Evolutionary conservation across 2,329 filamentous ascomycete genomes (phyloP).

Genomic region (Botrytis elliptica): DNA sequence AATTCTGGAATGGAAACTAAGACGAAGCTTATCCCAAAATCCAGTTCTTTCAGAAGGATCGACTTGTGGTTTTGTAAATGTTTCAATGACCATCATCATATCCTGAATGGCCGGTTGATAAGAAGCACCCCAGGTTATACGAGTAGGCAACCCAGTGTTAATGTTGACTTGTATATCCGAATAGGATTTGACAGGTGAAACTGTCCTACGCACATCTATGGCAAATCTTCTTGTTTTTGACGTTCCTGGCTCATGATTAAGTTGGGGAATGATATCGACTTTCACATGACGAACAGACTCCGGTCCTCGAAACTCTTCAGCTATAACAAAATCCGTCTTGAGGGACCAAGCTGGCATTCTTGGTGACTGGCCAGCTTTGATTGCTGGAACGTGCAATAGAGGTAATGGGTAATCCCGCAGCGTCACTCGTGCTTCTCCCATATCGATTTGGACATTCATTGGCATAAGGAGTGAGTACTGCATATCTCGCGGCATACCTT

Average conservation of each 20-base stretch:
- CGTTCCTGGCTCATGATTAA: conserved; percentile 51
- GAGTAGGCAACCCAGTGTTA: conserved; percentile 87
- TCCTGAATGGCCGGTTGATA: conserved; percentile 98
- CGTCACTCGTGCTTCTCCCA: conserved; percentile 85
- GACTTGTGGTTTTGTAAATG: conserved; percentile 91
- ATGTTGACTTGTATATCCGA: conserved; percentile 90
- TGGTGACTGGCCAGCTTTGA: conserved; percentile 76
- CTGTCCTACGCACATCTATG: conserved; percentile 84
- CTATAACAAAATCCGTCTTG: conserved; percentile 89
- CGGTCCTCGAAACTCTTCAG: conserved; percentile 82
- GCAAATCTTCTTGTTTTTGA: conserved; percentile 66
- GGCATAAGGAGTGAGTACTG: conserved; percentile 86
- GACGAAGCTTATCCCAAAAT: conserved; percentile 97
- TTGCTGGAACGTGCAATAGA: conserved; percentile 81
- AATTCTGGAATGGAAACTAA: conserved; percentile 90
- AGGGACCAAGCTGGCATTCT: conserved; percentile 79
- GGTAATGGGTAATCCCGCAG: conserved; percentile 93
- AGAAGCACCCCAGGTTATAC: conserved; percentile 94
- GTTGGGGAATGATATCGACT: conserved; percentile 80
- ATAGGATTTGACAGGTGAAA: conserved; percentile 94
- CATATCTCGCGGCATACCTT: conserved; percentile 92
- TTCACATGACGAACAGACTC: conserved; percentile 78
- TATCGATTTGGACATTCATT: conserved; percentile 83
- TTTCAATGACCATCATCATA: conserved; percentile 99
- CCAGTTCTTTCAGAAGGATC: conserved; percentile 92